Conservation (phyloP, 1,284 basidiomycete genomes). For the Tilletia walkeri region DNA sequence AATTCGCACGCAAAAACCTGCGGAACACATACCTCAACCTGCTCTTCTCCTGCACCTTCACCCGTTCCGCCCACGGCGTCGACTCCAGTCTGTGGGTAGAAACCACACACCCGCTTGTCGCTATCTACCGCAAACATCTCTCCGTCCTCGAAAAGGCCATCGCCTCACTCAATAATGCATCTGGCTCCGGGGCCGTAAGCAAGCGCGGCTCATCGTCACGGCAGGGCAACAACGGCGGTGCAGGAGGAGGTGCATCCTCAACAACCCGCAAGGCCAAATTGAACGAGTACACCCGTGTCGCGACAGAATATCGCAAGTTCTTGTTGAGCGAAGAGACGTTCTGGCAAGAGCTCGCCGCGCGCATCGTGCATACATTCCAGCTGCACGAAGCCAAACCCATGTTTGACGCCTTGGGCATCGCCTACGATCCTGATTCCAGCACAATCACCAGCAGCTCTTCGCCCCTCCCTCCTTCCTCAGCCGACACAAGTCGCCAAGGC, state of each 20-base stretch:
- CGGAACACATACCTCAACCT: constrained; percentile 50
- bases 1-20: constrained; percentile 41
- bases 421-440: constrained; percentile 25
- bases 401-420: constrained; percentile 37
- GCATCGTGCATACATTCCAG: constrained; percentile 42
- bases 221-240: background rate
- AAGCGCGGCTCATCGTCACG: constrained; percentile 5
- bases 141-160: constrained; percentile 34
- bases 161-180: background rate
- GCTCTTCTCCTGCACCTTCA: constrained; percentile 47
- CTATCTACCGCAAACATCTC: constrained; percentile 38
- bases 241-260: constrained; percentile 2
- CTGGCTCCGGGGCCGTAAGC: background rate
- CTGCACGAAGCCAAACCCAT: constrained; percentile 40
- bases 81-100: constrained; percentile 48
- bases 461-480: background rate
- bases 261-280: constrained; percentile 28
- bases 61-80: constrained; percentile 36
- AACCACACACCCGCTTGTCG: constrained; percentile 47
- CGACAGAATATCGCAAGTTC: constrained; percentile 41
- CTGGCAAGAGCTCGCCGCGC: constrained; percentile 44
- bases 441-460: background rate
- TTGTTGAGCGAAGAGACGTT: constrained; percentile 42
- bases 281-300: constrained; percentile 30
- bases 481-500: background rate